Percentiles rank a stretch among this genome's conserved stretches.
phyloP scores from a whole-genome alignment of 1,139 yeast species.

The Pichia sp. region DNA sequence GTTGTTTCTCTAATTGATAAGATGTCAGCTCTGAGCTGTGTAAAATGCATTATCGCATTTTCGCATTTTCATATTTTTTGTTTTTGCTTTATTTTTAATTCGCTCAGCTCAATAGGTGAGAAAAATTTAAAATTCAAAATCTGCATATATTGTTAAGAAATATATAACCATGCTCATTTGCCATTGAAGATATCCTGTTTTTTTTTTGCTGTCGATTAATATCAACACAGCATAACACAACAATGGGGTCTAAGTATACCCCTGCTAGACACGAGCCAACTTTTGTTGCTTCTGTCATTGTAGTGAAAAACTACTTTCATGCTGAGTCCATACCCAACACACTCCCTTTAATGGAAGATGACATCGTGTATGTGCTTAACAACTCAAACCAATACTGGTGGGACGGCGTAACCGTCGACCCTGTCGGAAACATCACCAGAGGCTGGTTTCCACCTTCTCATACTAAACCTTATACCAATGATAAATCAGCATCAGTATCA shows the following conservation, averaged over 20 bases:
- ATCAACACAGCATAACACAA: neutral
- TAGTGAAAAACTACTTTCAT: conserved; percentile 42
- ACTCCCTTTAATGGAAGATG: conserved; percentile 43
- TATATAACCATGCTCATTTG: no score
- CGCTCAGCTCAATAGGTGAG: neutral
- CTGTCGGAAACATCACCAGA: conserved; percentile 41
- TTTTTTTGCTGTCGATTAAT: no score
- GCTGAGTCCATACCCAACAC: conserved; percentile 40
- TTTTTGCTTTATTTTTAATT: neutral
- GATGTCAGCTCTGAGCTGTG: no score
- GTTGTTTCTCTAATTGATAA: no score
- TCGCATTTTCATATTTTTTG: neutral
- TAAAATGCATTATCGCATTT: neutral
- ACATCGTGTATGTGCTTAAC: conserved; percentile 43
- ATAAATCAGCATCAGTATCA: neutral
- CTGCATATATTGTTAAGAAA: no score
- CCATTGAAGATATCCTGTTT: no score
- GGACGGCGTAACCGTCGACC: conserved; percentile 55
- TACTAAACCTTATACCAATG: conserved; percentile 31
- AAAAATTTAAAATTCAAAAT: no score
- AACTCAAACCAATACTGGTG: conserved; percentile 65
- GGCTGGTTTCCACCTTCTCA: conserved; percentile 76
- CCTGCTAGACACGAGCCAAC: neutral
- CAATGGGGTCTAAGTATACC: neutral
- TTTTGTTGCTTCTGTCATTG: conserved; percentile 43